Conservation (phyloP, 805 yeast species). For the Metschnikowia amazonensis region DNA sequence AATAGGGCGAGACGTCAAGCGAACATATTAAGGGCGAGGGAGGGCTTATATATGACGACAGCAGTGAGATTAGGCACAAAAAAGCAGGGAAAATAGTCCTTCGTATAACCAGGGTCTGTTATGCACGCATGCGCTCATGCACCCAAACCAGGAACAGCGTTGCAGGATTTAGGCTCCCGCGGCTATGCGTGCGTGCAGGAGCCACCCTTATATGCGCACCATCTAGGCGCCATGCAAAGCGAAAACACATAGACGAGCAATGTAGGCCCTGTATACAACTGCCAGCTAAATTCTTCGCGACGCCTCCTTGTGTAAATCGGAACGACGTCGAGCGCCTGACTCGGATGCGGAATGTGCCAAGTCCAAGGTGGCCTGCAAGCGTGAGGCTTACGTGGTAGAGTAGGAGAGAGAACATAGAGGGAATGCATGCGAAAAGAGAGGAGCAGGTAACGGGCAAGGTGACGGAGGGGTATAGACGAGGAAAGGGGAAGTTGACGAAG, state of each 20-base stretch:
- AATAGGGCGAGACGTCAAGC: background rate
- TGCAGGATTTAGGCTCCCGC: conserved; percentile 1
- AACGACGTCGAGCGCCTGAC: background rate
- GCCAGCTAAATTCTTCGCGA: background rate
- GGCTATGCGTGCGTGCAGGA: background rate
- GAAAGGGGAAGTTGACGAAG: no score
- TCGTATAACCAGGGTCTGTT: conserved; percentile 3
- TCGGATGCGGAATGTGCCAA: background rate
- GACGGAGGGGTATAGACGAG: no score
- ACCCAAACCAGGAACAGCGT: conserved; percentile 3
- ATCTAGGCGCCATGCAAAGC: conserved; percentile 4
- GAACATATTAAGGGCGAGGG: background rate
- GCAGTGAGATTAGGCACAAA: conserved; percentile 4
- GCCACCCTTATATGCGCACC: background rate
- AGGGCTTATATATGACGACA: conserved; percentile 2
- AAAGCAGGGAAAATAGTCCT: background rate
- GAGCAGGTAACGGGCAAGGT: no score
- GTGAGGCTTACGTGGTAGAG: no score
- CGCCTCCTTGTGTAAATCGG: background rate
- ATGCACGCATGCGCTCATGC: conserved; percentile 4
- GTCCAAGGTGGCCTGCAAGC: background rate
- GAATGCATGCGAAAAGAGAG: no score
- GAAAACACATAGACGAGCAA: conserved; percentile 5
- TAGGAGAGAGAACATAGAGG: no score
- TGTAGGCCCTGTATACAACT: background rate